A percentile compares a stretch with the other conserved stretches of the same genome.
These are phyloP conservation scores for Boletus sp. DNA, from an alignment of 1,284 basidiomycete genomes.

Conservation along the genomic window DNA sequence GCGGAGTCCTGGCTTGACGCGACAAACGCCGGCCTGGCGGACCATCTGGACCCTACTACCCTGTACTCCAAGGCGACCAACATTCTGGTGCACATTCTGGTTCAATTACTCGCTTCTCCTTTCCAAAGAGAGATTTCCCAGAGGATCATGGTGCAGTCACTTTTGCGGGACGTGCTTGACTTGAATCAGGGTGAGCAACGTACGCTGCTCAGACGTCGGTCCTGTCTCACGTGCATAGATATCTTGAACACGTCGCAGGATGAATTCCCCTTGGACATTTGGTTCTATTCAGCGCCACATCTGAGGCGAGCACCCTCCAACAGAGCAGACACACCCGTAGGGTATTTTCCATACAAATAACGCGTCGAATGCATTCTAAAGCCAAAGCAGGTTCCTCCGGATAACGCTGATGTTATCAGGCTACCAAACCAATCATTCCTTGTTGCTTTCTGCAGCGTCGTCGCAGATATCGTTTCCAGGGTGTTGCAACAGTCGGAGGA, in stretches of 20 bases:
- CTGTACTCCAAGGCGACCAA: slow-evolving; percentile 43
- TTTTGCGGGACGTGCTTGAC: slow-evolving; percentile 51
- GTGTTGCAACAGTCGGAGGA: slow-evolving; percentile 46
- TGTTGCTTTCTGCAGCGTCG: slow-evolving; percentile 49
- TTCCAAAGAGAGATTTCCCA: slow-evolving; percentile 40
- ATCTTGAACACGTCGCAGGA: slow-evolving; percentile 39
- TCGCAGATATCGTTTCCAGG: slow-evolving; percentile 49
- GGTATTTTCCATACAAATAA: slow-evolving; percentile 12
- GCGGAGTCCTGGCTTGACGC: slow-evolving; percentile 62
- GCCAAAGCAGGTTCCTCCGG: slow-evolving; percentile 28
- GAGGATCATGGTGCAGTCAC: slow-evolving; percentile 48
- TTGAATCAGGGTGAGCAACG: slow-evolving; percentile 46
- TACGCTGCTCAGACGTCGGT: neutral
- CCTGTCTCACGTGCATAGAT: slow-evolving; percentile 36
- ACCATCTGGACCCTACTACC: slow-evolving; percentile 44
- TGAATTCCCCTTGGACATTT: slow-evolving; percentile 41
- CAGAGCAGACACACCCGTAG: slow-evolving; percentile 36
- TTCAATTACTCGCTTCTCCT: slow-evolving; percentile 44
- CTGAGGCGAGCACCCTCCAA: slow-evolving; percentile 23
- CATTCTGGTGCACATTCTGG: slow-evolving; percentile 43
- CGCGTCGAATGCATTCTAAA: slow-evolving; percentile 23
- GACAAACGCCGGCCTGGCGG: slow-evolving; percentile 40
- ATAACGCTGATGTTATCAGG: slow-evolving; percentile 40
- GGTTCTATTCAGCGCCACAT: slow-evolving; percentile 31
- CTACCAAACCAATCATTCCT: slow-evolving; percentile 45